Conservation (phyloP, 1,284 basidiomycete genomes). For the Moniliophthora roreri region DNA sequence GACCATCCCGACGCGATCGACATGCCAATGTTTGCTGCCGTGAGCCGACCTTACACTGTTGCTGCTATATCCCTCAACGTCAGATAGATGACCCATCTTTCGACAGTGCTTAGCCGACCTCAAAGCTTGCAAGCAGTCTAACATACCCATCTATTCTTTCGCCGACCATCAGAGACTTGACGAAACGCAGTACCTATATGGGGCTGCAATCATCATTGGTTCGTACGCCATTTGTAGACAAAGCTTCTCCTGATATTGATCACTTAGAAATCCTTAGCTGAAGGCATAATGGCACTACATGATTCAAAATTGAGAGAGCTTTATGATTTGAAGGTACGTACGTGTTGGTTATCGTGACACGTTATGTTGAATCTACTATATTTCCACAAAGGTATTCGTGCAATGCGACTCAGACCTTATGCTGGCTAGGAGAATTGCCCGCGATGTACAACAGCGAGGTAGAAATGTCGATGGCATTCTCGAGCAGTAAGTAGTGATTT, state of each 20-base stretch:
- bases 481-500: slow-evolving; percentile 64
- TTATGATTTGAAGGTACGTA: slow-evolving; percentile 86
- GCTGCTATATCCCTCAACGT: background rate
- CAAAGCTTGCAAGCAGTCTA: slow-evolving; percentile 79
- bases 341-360: slow-evolving; percentile 15
- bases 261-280: slow-evolving; percentile 46
- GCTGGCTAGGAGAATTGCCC: slow-evolving; percentile 88
- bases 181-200: slow-evolving; percentile 92
- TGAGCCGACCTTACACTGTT: slow-evolving; percentile 34
- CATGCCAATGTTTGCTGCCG: slow-evolving; percentile 81
- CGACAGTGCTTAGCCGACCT: slow-evolving; percentile 79
- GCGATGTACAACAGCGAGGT: slow-evolving; percentile 89
- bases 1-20: slow-evolving; percentile 95
- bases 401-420: slow-evolving; percentile 96
- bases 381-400: slow-evolving; percentile 63
- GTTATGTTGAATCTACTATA: background rate
- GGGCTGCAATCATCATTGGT: slow-evolving; percentile 94
- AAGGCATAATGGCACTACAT: slow-evolving; percentile 91
- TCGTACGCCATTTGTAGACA: slow-evolving; percentile 13
- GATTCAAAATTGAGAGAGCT: slow-evolving; percentile 77
- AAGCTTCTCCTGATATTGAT: background rate
- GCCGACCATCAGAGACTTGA: slow-evolving; percentile 84
- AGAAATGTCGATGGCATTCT: slow-evolving; percentile 85
- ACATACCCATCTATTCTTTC: slow-evolving; percentile 95
- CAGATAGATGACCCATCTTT: slow-evolving; percentile 1